Evolutionary conservation across 805 yeast genomes (phyloP).

Genomic region (Danielia oregonensis): DNA sequence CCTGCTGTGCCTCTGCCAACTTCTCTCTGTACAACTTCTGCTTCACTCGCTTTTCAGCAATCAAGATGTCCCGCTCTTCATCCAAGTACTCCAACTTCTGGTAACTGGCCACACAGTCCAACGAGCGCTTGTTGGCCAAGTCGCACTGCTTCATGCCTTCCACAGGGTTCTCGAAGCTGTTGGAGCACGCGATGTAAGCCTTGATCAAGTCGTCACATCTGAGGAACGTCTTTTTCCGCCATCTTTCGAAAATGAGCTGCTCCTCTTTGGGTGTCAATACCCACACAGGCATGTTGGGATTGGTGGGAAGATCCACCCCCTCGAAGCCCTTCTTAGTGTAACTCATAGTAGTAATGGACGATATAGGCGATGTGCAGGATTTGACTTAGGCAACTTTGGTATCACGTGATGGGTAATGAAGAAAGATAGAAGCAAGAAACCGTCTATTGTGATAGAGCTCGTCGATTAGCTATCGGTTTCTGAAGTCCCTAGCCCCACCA

Average conservation of each 20-base stretch:
- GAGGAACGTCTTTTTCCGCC: conserved; percentile 65
- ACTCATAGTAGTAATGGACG: conserved; percentile 31
- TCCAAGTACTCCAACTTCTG: conserved; percentile 67
- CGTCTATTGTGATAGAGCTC: too few relatives aligned
- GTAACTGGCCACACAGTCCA: conserved; percentile 57
- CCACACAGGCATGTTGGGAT: conserved; percentile 65
- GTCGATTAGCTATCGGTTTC: too few relatives aligned
- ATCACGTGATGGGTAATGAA: too few relatives aligned
- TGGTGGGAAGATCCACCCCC: conserved; percentile 35
- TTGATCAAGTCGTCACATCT: conserved; percentile 62
- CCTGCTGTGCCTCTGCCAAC: conserved; percentile 11
- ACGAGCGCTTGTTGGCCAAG: conserved; percentile 53
- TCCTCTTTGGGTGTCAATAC: conserved; percentile 74
- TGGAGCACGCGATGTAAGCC: conserved; percentile 65
- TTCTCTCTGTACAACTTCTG: conserved; percentile 19
- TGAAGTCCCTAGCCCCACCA: too few relatives aligned
- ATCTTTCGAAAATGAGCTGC: conserved; percentile 63
- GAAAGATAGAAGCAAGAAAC: too few relatives aligned
- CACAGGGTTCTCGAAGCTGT: conserved; percentile 49
- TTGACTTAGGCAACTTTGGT: too few relatives aligned
- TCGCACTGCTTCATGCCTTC: conserved; percentile 67
- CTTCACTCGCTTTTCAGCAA: conserved; percentile 50
- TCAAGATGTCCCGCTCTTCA: conserved; percentile 60
- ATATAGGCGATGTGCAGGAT: too few relatives aligned
- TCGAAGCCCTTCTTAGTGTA: conserved; percentile 32